A percentile compares a stretch with the other conserved stretches of the same genome.
These are phyloP conservation scores for Herpetospermum pedunculosum DNA, from an alignment of 306 rosid genomes.

Conservation along the genomic window DNA sequence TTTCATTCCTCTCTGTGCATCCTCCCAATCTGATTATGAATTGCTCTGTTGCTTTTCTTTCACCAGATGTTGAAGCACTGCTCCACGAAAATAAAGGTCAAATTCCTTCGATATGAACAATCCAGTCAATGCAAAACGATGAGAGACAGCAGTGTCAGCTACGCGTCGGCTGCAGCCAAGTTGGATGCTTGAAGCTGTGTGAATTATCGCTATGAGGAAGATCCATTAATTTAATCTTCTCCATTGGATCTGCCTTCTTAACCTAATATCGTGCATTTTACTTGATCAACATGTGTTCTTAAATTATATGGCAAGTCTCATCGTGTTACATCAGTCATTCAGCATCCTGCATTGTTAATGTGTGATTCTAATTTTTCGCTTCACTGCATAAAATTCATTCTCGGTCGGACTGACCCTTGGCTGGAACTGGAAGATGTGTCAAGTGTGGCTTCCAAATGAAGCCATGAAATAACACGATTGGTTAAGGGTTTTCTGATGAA, in stretches of 20 bases:
- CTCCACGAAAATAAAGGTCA: slow-evolving; percentile 52
- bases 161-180: slow-evolving; percentile 95
- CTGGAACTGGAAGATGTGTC: neutral
- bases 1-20: neutral
- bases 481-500: neutral
- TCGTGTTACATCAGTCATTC: neutral
- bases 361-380: neutral
- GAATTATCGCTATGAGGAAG: neutral
- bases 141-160: slow-evolving; percentile 92
- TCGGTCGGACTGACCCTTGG: neutral
- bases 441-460: neutral
- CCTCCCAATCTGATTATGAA: neutral
- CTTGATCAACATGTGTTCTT: neutral
- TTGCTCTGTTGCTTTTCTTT: neutral
- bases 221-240: neutral
- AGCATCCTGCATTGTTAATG: neutral
- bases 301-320: neutral
- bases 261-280: neutral
- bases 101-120: slow-evolving; percentile 84
- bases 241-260: neutral
- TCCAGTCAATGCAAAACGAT: slow-evolving; percentile 72
- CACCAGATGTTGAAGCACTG: slow-evolving; percentile 71
- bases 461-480: neutral
- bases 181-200: slow-evolving; percentile 39
- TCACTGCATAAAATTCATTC: neutral